A percentile compares a stretch with the other conserved stretches of the same genome.
These are phyloP conservation scores for Fusarium transvaalense DNA, from an alignment of 2,329 filamentous ascomycete genomes.

Conservation along the genomic window DNA sequence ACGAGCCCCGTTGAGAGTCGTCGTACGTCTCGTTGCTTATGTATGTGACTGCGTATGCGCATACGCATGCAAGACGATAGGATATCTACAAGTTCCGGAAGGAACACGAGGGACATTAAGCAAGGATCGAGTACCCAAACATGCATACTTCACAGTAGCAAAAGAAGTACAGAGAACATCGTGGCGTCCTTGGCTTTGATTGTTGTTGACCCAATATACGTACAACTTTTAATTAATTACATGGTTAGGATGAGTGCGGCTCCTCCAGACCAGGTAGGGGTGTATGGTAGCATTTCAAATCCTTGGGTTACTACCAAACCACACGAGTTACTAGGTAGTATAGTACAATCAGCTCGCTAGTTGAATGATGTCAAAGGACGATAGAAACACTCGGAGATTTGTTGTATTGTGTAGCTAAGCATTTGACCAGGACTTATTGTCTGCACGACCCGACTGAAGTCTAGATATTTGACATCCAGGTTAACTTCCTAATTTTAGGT, in stretches of 20 bases:
- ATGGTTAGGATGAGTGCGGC: slow-evolving; percentile 33
- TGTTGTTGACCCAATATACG: slow-evolving; percentile 14
- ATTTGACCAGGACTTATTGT: not conserved
- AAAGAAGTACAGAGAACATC: not conserved
- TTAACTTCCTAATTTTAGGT: slow-evolving; percentile 26
- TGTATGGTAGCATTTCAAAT: slow-evolving; percentile 1
- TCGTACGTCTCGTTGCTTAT: slow-evolving; percentile 32
- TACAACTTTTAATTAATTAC: slow-evolving; percentile 22
- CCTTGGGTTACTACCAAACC: slow-evolving; percentile 2
- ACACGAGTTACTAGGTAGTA: not conserved
- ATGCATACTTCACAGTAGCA: slow-evolving; percentile 4
- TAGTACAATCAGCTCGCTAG: slow-evolving; percentile 1
- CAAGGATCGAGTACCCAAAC: slow-evolving; percentile 15
- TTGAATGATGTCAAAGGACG: slow-evolving; percentile 4
- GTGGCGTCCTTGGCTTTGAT: slow-evolving; percentile 13
- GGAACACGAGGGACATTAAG: slow-evolving; percentile 34
- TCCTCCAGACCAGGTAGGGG: slow-evolving; percentile 21
- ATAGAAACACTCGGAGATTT: slow-evolving; percentile 1
- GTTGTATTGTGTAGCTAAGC: not conserved
- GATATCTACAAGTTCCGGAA: slow-evolving; percentile 20
- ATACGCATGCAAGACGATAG: slow-evolving; percentile 20
- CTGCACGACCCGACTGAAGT: not conserved
- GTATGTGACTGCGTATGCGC: slow-evolving; percentile 14
- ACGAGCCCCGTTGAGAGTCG: slow-evolving; percentile 36
- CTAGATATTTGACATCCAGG: not conserved